Evolutionary conservation across 352 stramenopile species (phyloP), one percentile per base, ranked within the genome.

Genomic region (Globisporangium spinosum): DNA sequence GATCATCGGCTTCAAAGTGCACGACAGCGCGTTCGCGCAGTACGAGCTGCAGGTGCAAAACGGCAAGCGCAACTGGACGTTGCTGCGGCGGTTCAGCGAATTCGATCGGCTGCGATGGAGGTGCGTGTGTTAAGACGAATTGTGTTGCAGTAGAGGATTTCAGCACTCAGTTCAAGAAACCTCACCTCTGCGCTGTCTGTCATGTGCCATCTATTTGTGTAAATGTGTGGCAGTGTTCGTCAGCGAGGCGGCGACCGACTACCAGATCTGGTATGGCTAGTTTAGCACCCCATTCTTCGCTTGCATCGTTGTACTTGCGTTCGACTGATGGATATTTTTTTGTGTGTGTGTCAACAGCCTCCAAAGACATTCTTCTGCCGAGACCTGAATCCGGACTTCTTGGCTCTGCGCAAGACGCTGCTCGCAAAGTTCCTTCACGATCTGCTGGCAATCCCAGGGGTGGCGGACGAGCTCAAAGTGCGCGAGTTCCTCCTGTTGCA

Each of bases 41-140:
- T 93, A 89, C 70, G 82, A 91, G 65, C 69, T 93, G 12, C 71
- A 89, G 62, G 73, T 93, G 47, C 82, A 91, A 65, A 93, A 81
- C 34, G 82, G 85, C 51, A 82, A 83, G 62, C 79, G 80, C 59
- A 76, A 87, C 45, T 93, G 85, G 85, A 89, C 75, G 51, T 67
- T 90, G 49, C 64, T 87, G 55, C 82, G 82, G 58, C 82, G 85
- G 27, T 93, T 93, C 67, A 87, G 85, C 49, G 85, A 93, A 62
- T 93, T 93, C 66, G 81, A 87, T 65, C 68, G 54, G 0, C 65
- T 93, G 17, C 80, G 76, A 1, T 64, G 68, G 29, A 87, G 78
- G 83, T 91, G 43, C 15, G 60, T 25, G 20, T 35, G 12, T 49
- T 22, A 49, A 20, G 13, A 47, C 3, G 43, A 49, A 7, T 7